Evolutionary conservation across 495 filamentous ascomycete species (phyloP).

Genomic region (Monascus purpureus): DNA sequence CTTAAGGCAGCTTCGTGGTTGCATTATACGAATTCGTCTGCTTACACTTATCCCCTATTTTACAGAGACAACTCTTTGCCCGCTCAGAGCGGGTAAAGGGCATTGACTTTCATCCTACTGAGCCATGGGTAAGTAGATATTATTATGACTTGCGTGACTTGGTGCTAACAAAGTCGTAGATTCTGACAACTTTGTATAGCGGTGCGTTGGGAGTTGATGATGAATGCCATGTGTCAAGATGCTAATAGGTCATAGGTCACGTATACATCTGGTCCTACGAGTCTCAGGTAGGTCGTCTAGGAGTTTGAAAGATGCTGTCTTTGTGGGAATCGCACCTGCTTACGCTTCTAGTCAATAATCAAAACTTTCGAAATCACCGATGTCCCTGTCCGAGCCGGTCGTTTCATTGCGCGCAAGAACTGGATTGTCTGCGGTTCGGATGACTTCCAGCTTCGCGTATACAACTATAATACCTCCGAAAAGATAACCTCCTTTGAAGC

Average conservation of each 20-base stretch:
- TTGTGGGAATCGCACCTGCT: conserved; percentile 4
- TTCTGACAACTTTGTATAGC: conserved; percentile 91
- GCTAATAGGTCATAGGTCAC: conserved; percentile 49
- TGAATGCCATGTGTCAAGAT: conserved; percentile 1
- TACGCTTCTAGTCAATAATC: conserved; percentile 54
- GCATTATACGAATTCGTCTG: conserved; percentile 10
- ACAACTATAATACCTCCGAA: conserved; percentile 99
- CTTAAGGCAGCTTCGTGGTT: conserved; percentile 9
- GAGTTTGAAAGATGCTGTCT: not conserved
- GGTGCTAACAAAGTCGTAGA: conserved; percentile 33
- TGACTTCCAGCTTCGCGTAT: conserved; percentile 91
- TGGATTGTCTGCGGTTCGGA: conserved; percentile 98
- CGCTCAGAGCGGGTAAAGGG: conserved; percentile 89
- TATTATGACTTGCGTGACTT: not conserved
- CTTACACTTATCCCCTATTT: conserved; percentile 14
- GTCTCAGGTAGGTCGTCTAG: conserved; percentile 47
- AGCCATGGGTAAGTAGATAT: conserved; percentile 59
- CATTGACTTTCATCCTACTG: conserved; percentile 92
- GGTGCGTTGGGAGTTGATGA: conserved; percentile 37
- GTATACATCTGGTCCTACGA: conserved; percentile 99
- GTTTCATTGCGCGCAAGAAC: conserved; percentile 95
- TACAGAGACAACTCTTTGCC: conserved; percentile 67
- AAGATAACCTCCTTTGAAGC: conserved; percentile 98
- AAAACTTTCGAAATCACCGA: conserved; percentile 99
- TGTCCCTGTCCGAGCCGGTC: conserved; percentile 92